Base-by-base conservation (phyloP, 805 yeast species). In the Wickerhamomyces kurtzmanii region DNA sequence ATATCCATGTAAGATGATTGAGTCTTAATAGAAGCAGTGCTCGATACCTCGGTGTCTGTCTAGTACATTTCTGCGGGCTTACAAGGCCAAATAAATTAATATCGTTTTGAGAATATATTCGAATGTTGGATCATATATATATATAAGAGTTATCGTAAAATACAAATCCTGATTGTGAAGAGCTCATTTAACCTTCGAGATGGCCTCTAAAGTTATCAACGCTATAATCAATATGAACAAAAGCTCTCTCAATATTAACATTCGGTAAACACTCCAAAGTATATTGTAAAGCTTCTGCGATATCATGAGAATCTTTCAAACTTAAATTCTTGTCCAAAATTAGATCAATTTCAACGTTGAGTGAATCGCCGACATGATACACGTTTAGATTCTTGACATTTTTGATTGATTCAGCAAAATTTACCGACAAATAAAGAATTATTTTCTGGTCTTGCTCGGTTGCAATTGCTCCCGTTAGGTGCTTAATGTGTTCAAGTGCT, bases 241-340 rank as follows among this genome's bases (percentile, higher is more conserved):
- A 82, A 2, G 87, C 85, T 29, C 93, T 59, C 45, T 82, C 89
- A 3, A 82, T 85, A 49, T 62, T 68, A 3, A 82, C 86, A 49
- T 62, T 68, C 0, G 89, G 86, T 33, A 82, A 55, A 0, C 86
- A 72, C 38, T 82, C 93, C 15, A 82, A 61, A 2, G 91, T 81
- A 43, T 80, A 82, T 51, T 82, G 93, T 24, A 82, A 54, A 1
- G 87, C 76, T 49, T 81, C 93, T 4, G 84, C 93, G 20, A 82
- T 60, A 47, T 82, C 93, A 49, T 82, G 93, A 30, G 75, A 62
- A 41, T 82, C 93, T 33, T 74, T 66, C 43, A 81, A 55, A 3
- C 61, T 47, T 37, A 75, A 51, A 8, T 61, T 47, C 16, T 57
- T 55, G 37, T 71, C 71, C 29, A 72, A 63, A 5, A 80, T 72